phyloP scores from a whole-genome alignment of 768 basidiomycete species.

The Termitomyces sp. region DNA sequence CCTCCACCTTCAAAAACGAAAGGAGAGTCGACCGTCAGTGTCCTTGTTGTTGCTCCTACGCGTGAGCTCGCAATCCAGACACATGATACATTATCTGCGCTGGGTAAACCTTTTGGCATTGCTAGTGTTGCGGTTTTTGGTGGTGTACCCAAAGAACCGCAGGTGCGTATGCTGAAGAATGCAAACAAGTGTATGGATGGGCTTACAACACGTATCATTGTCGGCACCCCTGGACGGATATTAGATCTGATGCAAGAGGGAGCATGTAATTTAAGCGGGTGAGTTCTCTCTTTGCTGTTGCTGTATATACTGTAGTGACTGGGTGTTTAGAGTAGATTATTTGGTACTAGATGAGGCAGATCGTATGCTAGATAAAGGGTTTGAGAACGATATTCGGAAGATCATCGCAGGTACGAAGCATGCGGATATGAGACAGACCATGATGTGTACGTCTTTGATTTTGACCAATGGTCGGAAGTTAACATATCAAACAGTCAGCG shows the following conservation, averaged over 20 bases:
- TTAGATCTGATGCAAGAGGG: constrained; percentile 90
- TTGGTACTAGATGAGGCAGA: constrained; percentile 97
- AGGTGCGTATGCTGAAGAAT: constrained; percentile 63
- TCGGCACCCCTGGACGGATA: constrained; percentile 93
- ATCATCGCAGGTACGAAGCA: constrained; percentile 78
- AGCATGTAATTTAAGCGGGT: constrained; percentile 75
- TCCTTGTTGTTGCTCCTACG: constrained; percentile 89
- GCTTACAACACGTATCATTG: constrained; percentile 66
- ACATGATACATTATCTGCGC: constrained; percentile 69
- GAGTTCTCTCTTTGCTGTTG: constrained; percentile 20
- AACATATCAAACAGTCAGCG: constrained; percentile 61
- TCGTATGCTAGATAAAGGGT: constrained; percentile 96
- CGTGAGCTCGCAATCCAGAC: constrained; percentile 96
- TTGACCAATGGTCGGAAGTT: neutral
- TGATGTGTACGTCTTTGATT: constrained; percentile 72
- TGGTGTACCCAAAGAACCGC: constrained; percentile 87
- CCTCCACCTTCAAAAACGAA: constrained; percentile 22
- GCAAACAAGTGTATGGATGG: constrained; percentile 41
- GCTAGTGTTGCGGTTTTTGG: constrained; percentile 88
- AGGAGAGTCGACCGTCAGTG: constrained; percentile 37
- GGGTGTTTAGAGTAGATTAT: constrained; percentile 64
- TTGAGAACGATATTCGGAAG: constrained; percentile 92
- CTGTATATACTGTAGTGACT: constrained; percentile 1
- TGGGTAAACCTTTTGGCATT: constrained; percentile 73
- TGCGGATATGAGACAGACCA: constrained; percentile 72